Base-by-base conservation (phyloP, 75 land plant species). In the Pinus albicaulis region DNA sequence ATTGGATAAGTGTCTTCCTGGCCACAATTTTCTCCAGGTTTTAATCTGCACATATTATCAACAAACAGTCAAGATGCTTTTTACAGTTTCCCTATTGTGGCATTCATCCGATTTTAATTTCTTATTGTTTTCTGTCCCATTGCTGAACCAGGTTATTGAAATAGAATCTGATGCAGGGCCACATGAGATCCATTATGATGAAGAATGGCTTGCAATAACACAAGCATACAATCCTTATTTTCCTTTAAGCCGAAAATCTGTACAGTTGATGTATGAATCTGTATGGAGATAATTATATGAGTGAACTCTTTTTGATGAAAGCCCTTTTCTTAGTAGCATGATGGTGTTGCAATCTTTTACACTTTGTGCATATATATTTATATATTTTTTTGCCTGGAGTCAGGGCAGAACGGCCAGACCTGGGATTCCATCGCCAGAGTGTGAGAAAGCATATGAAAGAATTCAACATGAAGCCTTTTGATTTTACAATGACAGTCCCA, bases 121-220 rank as follows among this genome's bases (percentile, higher is more conserved):
- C 48, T 72, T 48, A 48, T 44, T 15, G 14, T 52, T 68, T 68
- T n/a, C 53, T 68, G n/a, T 38, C 48, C 12, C 41, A 22, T 68
- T 68, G 71, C 25, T 71, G 74, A 73, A 65, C 74, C 57, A 93
- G 96, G 78, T 93, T 74, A 56, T 93, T 68, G 96, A 93, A 59
- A 78, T 96, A 58, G 86, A 89, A 73, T 88, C 87, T n/a, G 89
- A 74, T 60, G 86, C 83, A 63, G 95, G 90, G 74, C 89, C 95
- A 23, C 80, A 80, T 82, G 93, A 96, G 68, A 77, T 96, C 73
- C 77, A 58, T 56, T 90, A 92, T 83, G 98, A 96, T 82, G 97
- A 96, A 82, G 99, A 96, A 78, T 96, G 99, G 99, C 84, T 96
- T 31, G 91, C 98, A 60, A 96, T 96, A 66, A 94, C 90, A 24